Conservation (phyloP, 208 protist genomes). For the Acanthamoeba triangularis region DNA sequence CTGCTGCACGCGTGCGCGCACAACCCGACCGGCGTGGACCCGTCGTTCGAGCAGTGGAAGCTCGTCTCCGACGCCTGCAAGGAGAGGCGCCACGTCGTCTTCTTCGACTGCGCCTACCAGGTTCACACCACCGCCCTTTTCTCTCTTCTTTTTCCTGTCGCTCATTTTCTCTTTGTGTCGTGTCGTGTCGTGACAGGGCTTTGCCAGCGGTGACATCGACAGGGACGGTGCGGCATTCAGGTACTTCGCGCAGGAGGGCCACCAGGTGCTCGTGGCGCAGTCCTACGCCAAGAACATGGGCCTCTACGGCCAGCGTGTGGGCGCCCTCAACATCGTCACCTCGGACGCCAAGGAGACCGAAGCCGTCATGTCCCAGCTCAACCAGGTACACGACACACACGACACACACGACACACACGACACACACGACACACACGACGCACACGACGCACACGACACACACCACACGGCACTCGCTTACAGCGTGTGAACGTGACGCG, state of each 20-base stretch:
- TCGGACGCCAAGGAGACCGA: constrained; percentile 37
- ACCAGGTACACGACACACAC: constrained; percentile 79
- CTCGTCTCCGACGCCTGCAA: constrained; percentile 91
- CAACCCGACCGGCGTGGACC: constrained; percentile 99
- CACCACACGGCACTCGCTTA: too few species aligned
- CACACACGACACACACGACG: constrained; percentile 76
- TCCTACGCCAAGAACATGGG: constrained; percentile 99
- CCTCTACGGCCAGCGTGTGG: constrained; percentile 93
- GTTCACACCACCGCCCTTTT: background rate
- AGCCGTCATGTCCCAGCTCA: constrained; percentile 91
- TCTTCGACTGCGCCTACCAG: constrained; percentile 97
- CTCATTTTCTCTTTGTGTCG: too few species aligned
- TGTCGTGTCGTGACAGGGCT: constrained; percentile 83
- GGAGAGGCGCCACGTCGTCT: constrained; percentile 91
- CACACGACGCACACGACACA: too few species aligned
- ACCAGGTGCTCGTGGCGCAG: constrained; percentile 89
- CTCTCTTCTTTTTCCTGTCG: too few species aligned
- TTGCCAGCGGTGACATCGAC: constrained; percentile 97
- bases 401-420: background rate
- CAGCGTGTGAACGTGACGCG: too few species aligned
- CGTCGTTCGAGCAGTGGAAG: constrained; percentile 96
- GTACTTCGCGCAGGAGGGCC: constrained; percentile 55
- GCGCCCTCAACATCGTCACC: constrained; percentile 71
- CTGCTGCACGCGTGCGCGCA: constrained; percentile 99
- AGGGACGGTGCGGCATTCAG: constrained; percentile 88